Evolutionary conservation across 179 eudicot species (phyloP), one percentile per base, ranked within the genome.

Genomic region (Heliamphora pulchella): DNA sequence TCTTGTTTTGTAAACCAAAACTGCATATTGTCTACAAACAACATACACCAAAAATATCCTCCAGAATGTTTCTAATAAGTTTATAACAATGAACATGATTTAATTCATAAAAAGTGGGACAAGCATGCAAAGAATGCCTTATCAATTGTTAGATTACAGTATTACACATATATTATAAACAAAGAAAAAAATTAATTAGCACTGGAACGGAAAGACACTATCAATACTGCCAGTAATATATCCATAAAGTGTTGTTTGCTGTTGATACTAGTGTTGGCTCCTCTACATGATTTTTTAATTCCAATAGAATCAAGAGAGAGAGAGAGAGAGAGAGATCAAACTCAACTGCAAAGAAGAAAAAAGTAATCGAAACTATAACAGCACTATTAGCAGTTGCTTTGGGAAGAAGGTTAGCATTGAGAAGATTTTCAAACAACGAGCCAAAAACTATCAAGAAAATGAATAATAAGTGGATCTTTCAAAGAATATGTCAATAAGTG

Each of bases 361-460:
- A 15, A 13, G 31, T 54, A 14, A 43, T 51, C 13, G 5, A 55
- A 1, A 57, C 15, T 44, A 54, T 11, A 79, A 55, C 44, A 2
- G 62, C 15, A 22, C 61, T 8, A 4, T 71, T 50, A 17, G 55
- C 47, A 51, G 43, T 13, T 39, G 13, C 51, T 18, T 14, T 75
- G 39, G 41, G 39, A 75, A n/a, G 10, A 58, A 57, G 59, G 44
- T 41, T 71, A 71, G 53, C 20, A 63, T 13, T 20, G 3, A 66
- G 59, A 31, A 31, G 64, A 31, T 53, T 13, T 18, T 22, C 8
- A 66, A 67, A 74, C 46, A 74, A 62, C 14, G 2, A 70, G 14
- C 72, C 14, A 15, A 44, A 61, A 31, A 80, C 31, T 53, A 78
- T 17, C 57, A 68, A 83, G 20, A 64, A 59, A 69, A 50, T 2